phyloP scores from a whole-genome alignment of 192 early-diverging fungal species.

The Dissophora globulifera region DNA sequence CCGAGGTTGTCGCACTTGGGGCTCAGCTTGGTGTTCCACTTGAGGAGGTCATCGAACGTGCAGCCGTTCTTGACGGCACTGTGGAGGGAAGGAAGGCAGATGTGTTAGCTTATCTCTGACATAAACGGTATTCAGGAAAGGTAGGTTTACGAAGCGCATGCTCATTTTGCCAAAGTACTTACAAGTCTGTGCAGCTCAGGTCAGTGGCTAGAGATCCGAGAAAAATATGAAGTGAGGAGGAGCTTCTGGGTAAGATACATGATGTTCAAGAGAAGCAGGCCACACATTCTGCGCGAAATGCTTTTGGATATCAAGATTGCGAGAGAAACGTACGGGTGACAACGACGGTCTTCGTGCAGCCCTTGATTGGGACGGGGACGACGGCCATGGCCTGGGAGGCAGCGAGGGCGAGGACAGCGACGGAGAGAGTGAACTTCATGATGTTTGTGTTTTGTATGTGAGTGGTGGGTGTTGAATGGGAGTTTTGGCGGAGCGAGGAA shows the following conservation, averaged over 20 bases:
- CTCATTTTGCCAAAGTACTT: too few species aligned
- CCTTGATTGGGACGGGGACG: constrained; percentile 32
- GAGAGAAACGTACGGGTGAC: constrained; percentile 14
- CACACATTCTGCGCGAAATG: too few species aligned
- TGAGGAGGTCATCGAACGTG: constrained; percentile 26
- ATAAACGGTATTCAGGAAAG: too few species aligned
- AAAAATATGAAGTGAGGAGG: neutral
- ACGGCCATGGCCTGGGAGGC: constrained; percentile 44
- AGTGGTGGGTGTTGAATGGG: neutral
- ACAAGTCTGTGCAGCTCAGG: constrained; percentile 11
- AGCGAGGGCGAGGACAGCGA: constrained; percentile 41
- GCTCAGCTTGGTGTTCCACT: constrained; percentile 38
- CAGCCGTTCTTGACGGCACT: constrained; percentile 9
- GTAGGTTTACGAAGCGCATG: too few species aligned
- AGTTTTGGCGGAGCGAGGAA: neutral
- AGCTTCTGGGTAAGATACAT: too few species aligned
- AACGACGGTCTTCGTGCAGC: constrained; percentile 34
- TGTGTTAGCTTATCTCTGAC: too few species aligned
- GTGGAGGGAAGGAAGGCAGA: too few species aligned
- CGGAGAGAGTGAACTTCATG: constrained; percentile 48
- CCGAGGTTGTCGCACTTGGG: constrained; percentile 20
- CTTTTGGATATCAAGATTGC: too few species aligned
- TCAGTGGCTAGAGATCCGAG: constrained; percentile 8
- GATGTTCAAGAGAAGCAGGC: too few species aligned
- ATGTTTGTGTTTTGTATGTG: constrained; percentile 1